Conservation (phyloP, 2,329 filamentous ascomycete genomes). For the Seiridium unicorne region DNA sequence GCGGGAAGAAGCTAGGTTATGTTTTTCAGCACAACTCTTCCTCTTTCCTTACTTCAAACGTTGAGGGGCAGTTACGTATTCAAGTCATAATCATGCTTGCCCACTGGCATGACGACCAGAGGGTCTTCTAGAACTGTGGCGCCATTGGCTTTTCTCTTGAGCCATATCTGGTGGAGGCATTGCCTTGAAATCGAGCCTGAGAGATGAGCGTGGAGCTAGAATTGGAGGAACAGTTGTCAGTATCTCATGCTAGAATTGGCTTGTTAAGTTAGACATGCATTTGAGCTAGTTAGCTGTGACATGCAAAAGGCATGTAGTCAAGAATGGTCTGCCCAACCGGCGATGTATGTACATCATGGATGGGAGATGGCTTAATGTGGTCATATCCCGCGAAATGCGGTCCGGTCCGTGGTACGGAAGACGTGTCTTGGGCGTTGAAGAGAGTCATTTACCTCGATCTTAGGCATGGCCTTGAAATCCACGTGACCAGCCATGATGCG, state of each 20-base stretch:
- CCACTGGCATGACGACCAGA: constrained; percentile 63
- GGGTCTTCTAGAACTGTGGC: constrained; percentile 64
- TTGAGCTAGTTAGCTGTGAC: background rate
- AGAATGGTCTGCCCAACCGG: too few species aligned
- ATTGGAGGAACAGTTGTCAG: constrained; percentile 8
- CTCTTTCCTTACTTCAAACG: background rate
- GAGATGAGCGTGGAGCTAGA: constrained; percentile 75
- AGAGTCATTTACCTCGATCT: constrained; percentile 46
- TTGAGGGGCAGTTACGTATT: constrained; percentile 49
- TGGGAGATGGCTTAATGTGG: too few species aligned
- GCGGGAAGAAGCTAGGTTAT: constrained; percentile 66
- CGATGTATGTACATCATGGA: too few species aligned
- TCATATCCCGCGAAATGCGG: too few species aligned
- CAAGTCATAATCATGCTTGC: constrained; percentile 70
- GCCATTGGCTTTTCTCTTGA: constrained; percentile 51
- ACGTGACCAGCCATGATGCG: constrained; percentile 17
- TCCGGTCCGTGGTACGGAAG: too few species aligned
- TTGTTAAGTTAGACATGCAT: background rate
- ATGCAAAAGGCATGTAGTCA: too few species aligned
- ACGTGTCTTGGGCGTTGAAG: too few species aligned
- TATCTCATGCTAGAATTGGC: background rate
- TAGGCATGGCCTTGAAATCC: constrained; percentile 50
- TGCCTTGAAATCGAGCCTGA: constrained; percentile 74
- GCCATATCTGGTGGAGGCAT: constrained; percentile 75
- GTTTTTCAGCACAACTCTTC: background rate